Base-by-base conservation (phyloP, 129 eudicot species). In the Artemisia annua region DNA sequence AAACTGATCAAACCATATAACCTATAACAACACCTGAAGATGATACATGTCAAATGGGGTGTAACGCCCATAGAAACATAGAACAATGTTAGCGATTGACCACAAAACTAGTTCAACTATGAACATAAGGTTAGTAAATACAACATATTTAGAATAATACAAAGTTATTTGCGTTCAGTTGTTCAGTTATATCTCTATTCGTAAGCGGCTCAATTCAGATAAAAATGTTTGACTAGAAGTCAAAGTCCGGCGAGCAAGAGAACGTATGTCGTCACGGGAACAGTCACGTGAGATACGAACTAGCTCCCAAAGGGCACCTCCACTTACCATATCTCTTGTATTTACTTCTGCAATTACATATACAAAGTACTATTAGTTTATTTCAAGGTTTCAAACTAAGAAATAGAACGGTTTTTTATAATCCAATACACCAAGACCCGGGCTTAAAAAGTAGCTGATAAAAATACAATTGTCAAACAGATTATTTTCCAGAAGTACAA, bases 201-300 rank as follows among this genome's bases (percentile, higher is more conserved):
- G 72, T 64, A 83, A 68, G 44, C 96, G 91, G 32, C 87, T 77
- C 80, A 89, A 53, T 71, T 92, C 96, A 30, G 91, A 67, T 68
- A 69, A 81, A 50, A 92, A 89, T 46, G 79, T 85, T 64, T 92
- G 84, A 79, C 97, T 92, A 44, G 94, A 85, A 70, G 89, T 83
- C 75, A 92, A 75, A 54, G 96, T 92, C 49, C 86, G 87, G 61
- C 84, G 84, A 63, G 96, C 97, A 68, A 91, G 97, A 51, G 86
- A 50, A 55, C 83, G 85, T 18, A 89, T 92, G 83, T 91, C 97
- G 7, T 91, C 91, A 22, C 96, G 87, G 2, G 97, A 88, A 72
- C 97, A 91, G 78, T 91, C 97, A 1, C 96, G 92, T 9, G 97
- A 86, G 32, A 88, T 91, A 16, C 97, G 93, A 59, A 88, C 96